Conservation (phyloP, 2,329 filamentous ascomycete species). For the Mariannaea elegans region DNA sequence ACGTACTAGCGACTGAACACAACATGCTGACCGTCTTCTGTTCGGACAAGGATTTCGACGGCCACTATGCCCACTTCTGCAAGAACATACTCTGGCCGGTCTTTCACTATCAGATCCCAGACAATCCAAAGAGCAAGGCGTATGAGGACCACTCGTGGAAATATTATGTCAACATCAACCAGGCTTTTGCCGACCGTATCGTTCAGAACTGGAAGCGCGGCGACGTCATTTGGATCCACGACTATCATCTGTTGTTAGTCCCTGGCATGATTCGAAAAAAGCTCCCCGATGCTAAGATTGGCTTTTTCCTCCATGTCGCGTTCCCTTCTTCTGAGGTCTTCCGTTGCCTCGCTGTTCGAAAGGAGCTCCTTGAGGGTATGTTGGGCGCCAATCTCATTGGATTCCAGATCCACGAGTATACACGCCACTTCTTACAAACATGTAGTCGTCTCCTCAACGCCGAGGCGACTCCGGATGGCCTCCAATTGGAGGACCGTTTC, state of each 20-base stretch:
- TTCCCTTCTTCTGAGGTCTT: constrained; percentile 98
- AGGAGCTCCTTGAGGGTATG: constrained; percentile 89
- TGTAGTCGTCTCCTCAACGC: constrained; percentile 92
- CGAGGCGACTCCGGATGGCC: constrained; percentile 86
- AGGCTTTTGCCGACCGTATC: constrained; percentile 91
- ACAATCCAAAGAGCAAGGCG: constrained; percentile 97
- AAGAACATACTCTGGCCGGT: constrained; percentile 98
- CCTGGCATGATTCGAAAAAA: constrained; percentile 90
- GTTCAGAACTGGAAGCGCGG: constrained; percentile 92
- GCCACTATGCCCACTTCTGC: constrained; percentile 95
- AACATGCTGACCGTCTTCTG: constrained; percentile 86
- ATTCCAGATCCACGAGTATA: constrained; percentile 94
- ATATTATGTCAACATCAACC: constrained; percentile 92
- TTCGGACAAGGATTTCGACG: constrained; percentile 91
- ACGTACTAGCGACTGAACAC: constrained; percentile 81
- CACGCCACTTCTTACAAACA: constrained; percentile 92
- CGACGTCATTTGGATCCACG: constrained; percentile 93
- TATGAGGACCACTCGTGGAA: constrained; percentile 98
- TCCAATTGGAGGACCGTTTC: constrained; percentile 92
- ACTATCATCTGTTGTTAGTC: constrained; percentile 92
- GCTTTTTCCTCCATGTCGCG: constrained; percentile 93
- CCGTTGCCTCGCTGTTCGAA: constrained; percentile 86
- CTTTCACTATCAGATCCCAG: constrained; percentile 97
- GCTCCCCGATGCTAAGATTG: constrained; percentile 91
- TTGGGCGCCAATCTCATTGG: constrained; percentile 91